These are phyloP conservation scores for Achaetomiella virescens DNA, from an alignment of 495 filamentous ascomycete genomes.

Conservation along the genomic window DNA sequence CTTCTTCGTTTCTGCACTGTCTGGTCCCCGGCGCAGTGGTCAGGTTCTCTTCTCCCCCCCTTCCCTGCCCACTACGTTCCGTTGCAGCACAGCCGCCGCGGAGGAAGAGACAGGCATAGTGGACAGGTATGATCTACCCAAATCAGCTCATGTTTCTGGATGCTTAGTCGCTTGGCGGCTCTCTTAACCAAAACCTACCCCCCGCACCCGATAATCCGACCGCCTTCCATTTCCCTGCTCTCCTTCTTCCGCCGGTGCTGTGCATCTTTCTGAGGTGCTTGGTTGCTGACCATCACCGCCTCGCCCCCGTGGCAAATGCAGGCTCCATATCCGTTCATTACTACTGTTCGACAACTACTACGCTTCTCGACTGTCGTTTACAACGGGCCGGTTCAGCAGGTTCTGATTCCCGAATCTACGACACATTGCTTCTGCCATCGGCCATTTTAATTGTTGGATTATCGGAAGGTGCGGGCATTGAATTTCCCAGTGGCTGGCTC, in stretches of 20 bases:
- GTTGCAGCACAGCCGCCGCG: constrained; percentile 27
- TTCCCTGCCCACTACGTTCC: constrained; percentile 2
- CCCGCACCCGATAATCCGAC: constrained; percentile 34
- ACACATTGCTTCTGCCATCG: constrained; percentile 3
- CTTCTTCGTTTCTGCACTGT: constrained; percentile 7
- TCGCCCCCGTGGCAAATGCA: constrained; percentile 35
- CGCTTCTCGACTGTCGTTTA: constrained; percentile 29
- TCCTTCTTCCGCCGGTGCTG: constrained; percentile 29
- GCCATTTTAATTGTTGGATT: constrained; percentile 16
- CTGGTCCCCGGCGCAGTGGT: neutral
- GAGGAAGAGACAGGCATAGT: constrained; percentile 41
- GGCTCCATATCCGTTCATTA: constrained; percentile 40
- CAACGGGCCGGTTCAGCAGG: constrained; percentile 48
- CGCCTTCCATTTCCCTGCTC: constrained; percentile 24
- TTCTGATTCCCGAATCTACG: constrained; percentile 45
- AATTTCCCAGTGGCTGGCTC: constrained; percentile 15
- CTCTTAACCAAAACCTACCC: constrained; percentile 43
- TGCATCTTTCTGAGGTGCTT: constrained; percentile 30
- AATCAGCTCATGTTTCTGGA: constrained; percentile 40
- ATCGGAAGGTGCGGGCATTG: constrained; percentile 13
- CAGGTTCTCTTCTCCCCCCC: neutral
- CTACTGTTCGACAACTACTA: constrained; percentile 21
- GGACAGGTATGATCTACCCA: constrained; percentile 47
- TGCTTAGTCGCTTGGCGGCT: constrained; percentile 34
- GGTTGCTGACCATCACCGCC: constrained; percentile 39